These are phyloP conservation scores for Claviceps citrina DNA, from an alignment of 2,329 filamentous ascomycete genomes.

Conservation along the genomic window DNA sequence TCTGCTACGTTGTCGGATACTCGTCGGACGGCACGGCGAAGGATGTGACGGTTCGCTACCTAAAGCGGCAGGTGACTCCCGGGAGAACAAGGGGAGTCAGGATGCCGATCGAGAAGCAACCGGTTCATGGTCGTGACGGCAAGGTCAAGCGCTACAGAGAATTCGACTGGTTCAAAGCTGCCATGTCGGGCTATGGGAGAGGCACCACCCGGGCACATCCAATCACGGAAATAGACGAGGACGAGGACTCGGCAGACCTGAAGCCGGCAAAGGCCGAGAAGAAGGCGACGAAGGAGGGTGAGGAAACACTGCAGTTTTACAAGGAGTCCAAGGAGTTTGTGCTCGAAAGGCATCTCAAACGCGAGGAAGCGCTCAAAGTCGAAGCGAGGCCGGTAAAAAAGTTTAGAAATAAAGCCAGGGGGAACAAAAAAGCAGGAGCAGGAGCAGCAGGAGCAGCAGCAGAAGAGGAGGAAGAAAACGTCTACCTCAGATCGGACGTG, in stretches of 20 bases:
- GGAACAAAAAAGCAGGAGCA: constrained; percentile 32
- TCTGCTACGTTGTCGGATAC: constrained; percentile 76
- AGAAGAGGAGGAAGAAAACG: constrained; percentile 56
- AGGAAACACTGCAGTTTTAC: constrained; percentile 75
- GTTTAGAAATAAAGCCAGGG: constrained; percentile 63
- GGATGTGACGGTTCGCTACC: constrained; percentile 83
- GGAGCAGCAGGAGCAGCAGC: not conserved
- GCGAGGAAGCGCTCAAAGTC: constrained; percentile 73
- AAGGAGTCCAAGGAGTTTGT: constrained; percentile 76
- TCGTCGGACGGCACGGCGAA: constrained; percentile 78
- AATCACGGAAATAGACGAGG: constrained; percentile 56
- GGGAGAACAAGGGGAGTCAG: constrained; percentile 80
- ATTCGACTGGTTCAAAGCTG: constrained; percentile 76
- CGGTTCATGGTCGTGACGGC: constrained; percentile 61
- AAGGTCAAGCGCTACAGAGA: constrained; percentile 63
- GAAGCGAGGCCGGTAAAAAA: constrained; percentile 53
- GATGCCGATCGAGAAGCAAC: constrained; percentile 63
- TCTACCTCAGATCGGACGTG: constrained; percentile 67
- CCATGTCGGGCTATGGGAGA: constrained; percentile 56
- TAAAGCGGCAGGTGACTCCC: constrained; percentile 67
- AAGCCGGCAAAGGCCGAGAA: constrained; percentile 57
- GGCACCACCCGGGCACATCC: constrained; percentile 31
- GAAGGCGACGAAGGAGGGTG: constrained; percentile 57
- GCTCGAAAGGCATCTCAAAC: constrained; percentile 69
- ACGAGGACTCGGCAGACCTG: constrained; percentile 66